phyloP scores from a whole-genome alignment of 208 protist genomes.

The Crithidia brevicula region DNA sequence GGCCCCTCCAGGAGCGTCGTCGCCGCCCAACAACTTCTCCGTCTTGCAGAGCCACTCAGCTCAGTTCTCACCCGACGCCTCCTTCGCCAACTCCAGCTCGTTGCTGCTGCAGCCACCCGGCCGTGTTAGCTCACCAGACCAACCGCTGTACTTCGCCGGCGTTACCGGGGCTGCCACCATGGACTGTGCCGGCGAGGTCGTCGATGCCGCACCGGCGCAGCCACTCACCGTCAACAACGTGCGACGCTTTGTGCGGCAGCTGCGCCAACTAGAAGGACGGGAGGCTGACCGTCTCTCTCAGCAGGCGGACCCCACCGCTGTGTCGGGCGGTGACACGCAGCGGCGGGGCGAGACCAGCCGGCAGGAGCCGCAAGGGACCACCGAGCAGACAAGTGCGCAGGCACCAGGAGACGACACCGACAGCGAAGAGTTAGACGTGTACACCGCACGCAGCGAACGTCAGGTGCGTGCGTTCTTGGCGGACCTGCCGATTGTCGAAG shows the following conservation, averaged over 20 bases:
- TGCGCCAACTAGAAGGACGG: background rate
- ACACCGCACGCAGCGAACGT: constrained; percentile 12
- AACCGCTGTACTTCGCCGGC: background rate
- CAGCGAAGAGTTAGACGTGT: constrained; percentile 22
- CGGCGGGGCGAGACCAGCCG: background rate
- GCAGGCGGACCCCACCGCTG: background rate
- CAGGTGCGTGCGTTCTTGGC: constrained; percentile 22
- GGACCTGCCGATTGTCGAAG: constrained; percentile 5
- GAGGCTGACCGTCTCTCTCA: background rate
- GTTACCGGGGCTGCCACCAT: background rate
- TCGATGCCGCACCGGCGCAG: background rate
- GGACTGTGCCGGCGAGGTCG: background rate
- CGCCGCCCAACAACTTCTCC: constrained; percentile 6
- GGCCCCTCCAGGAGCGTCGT: background rate
- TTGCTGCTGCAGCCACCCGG: background rate
- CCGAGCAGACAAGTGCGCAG: background rate
- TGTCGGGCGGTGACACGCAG: background rate
- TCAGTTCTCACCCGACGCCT: constrained; percentile 13
- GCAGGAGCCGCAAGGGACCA: constrained; percentile 8
- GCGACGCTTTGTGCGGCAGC: constrained; percentile 1
- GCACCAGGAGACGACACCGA: constrained; percentile 21
- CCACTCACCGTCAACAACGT: background rate
- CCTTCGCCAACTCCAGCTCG: constrained; percentile 6
- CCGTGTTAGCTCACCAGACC: background rate
- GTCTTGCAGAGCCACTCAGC: background rate